Percentiles rank a stretch among this genome's conserved stretches.
Evolutionary conservation across 1,284 basidiomycete species (phyloP).

Genomic region (Cryptococcus sp.): DNA sequence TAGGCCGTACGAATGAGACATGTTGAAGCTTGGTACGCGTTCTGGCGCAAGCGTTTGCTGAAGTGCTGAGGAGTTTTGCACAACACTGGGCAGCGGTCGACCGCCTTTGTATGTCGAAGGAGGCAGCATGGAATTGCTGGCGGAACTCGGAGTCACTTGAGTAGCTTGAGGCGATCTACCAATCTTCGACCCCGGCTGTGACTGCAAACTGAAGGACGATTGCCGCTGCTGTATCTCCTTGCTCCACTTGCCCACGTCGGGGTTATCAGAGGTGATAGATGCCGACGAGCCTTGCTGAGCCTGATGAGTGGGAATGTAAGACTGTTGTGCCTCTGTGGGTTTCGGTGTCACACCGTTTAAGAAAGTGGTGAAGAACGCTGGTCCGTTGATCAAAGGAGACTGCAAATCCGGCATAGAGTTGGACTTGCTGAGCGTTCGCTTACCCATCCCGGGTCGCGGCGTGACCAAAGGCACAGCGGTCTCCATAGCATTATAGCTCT

Average conservation of each 20-base stretch:
- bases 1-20: slow-evolving; percentile 8
- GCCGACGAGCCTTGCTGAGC: slow-evolving; percentile 1
- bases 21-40: slow-evolving; percentile 45
- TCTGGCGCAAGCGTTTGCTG: slow-evolving; percentile 52
- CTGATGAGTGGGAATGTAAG: slow-evolving; percentile 18
- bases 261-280: neutral
- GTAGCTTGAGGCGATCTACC: slow-evolving; percentile 8
- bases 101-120: slow-evolving; percentile 4
- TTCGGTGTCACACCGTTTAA: slow-evolving; percentile 25
- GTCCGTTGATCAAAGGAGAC: slow-evolving; percentile 55
- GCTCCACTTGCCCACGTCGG: slow-evolving; percentile 36
- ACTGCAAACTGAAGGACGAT: slow-evolving; percentile 32
- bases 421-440: slow-evolving; percentile 38
- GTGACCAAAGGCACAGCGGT: slow-evolving; percentile 13
- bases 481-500: slow-evolving; percentile 11
- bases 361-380: slow-evolving; percentile 24
- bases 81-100: slow-evolving; percentile 33
- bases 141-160: slow-evolving; percentile 12
- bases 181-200: slow-evolving; percentile 23
- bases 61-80: slow-evolving; percentile 35
- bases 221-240: slow-evolving; percentile 44
- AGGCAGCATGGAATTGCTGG: neutral
- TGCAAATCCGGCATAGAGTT: slow-evolving; percentile 59
- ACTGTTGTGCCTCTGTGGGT: slow-evolving; percentile 21
- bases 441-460: slow-evolving; percentile 29